Conservation (phyloP, 345 rosid species). For the Salix suchowensis region DNA sequence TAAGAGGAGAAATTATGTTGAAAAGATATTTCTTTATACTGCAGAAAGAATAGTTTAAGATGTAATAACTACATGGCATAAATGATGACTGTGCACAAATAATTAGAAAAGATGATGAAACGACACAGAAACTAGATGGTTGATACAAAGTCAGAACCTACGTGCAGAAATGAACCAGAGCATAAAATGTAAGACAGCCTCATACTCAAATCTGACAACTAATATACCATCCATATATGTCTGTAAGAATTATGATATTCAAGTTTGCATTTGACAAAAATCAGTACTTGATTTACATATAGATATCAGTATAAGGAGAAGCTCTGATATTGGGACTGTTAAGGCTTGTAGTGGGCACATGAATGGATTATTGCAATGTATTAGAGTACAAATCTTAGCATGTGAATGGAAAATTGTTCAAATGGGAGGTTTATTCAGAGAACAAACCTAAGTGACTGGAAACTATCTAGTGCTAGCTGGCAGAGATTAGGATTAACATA, state of each 20-base stretch:
- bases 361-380: not conserved
- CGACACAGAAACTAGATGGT: not conserved
- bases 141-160: not conserved
- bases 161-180: not conserved
- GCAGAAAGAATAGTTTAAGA: not conserved
- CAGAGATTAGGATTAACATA: conserved; percentile 13
- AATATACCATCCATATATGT: not conserved
- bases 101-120: not conserved
- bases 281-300: not conserved
- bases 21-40: not conserved
- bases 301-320: not conserved
- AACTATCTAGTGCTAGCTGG: not conserved
- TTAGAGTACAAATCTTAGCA: not conserved
- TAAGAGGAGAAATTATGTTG: not conserved
- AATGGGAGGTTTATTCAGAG: not conserved
- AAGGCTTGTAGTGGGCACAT: not conserved
- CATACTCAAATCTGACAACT: not conserved
- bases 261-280: not conserved
- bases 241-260: not conserved
- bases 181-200: not conserved
- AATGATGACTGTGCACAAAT: not conserved
- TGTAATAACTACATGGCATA: not conserved
- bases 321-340: not conserved
- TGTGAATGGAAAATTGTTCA: not conserved
- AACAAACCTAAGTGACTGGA: not conserved